Base-by-base conservation (phyloP, 2,329 filamentous ascomycete genomes). In the Cryphonectria japonica region DNA sequence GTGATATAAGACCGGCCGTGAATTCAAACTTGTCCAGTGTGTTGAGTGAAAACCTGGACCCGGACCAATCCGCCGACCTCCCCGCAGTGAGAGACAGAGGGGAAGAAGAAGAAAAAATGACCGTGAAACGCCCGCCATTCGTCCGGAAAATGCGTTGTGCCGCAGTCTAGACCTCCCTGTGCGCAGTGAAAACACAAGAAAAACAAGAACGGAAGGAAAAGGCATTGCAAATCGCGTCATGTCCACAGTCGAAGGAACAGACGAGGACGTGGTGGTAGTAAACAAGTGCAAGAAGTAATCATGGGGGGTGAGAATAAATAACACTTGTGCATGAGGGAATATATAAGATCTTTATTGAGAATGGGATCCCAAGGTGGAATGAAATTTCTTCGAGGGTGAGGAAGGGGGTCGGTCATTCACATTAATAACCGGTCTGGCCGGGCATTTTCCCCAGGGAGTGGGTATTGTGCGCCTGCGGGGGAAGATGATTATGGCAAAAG, bases 401-500 rank as follows among this genome's bases (percentile, higher is more conserved):
- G 13, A 5, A 34, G 3, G 19, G 8, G 2, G 32, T 22, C 9
- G 52, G 13, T 16, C 13, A 13, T 14, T 43, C 59, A 43, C n/a
- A 22, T 78, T 74, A 88, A 77, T 88, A 88, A 52, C 86, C 86
- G n/a, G 83, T 76, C 73, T 85, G 83, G 16, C 86, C 86, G 4
- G 86, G 86, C 86, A 88, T 86, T 76, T 84, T 87, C 66, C 85
- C 85, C 19, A 88, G 46, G 2, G 86, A 83, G 70, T 87, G 84
- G 29, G 81, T 79, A 59, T 82, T 81, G 32, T 81, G 81, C 52
- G 78, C 81, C 77, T 85, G 83, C 1, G 82, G 80, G 22, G 87
- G 87, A 29, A 89, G 79, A 74, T 89, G 87, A 77, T 85, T 88
- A 77, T 89, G 87, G 78, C 86, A 88, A 75, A 84, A 88, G 54